Evolutionary conservation across 768 basidiomycete species (phyloP).

Genomic region (Leccinum variicolor): DNA sequence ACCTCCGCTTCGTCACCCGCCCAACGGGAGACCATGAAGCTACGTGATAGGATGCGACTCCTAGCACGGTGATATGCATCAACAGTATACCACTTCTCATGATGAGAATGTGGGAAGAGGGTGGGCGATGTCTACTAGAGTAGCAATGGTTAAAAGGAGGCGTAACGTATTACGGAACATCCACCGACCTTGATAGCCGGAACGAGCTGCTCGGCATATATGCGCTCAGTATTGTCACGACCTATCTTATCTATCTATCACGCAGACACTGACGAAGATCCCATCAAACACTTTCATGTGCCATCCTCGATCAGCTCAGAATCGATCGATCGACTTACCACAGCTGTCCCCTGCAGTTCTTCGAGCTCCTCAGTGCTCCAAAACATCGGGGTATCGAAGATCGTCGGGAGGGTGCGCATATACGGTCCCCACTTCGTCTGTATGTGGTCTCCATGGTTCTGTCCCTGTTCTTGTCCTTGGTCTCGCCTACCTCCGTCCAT

Average conservation of each 20-base stretch:
- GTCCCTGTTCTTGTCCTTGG: not conserved
- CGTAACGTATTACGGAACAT: not conserved
- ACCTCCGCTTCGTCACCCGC: slow-evolving; percentile 31
- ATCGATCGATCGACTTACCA: slow-evolving; percentile 62
- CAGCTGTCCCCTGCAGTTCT: slow-evolving; percentile 76
- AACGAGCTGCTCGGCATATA: slow-evolving; percentile 62
- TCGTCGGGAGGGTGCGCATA: slow-evolving; percentile 50
- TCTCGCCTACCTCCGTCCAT: not conserved
- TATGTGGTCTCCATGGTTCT: not conserved
- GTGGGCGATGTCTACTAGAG: slow-evolving; percentile 68
- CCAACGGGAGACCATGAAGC: slow-evolving; percentile 78
- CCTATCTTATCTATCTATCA: slow-evolving; percentile 74
- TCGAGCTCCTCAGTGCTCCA: slow-evolving; percentile 74
- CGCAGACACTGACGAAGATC: not conserved
- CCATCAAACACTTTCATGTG: not conserved
- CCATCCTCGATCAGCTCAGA: not conserved
- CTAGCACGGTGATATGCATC: slow-evolving; percentile 85
- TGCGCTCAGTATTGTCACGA: slow-evolving; percentile 72
- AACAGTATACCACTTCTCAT: slow-evolving; percentile 55
- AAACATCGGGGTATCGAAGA: slow-evolving; percentile 92
- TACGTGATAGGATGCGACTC: slow-evolving; percentile 87
- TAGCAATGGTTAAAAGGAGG: not conserved
- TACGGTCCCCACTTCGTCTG: slow-evolving; percentile 24
- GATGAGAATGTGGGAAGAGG: slow-evolving; percentile 58
- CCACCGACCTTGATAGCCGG: slow-evolving; percentile 65